These are phyloP conservation scores for Pulveroboletus sp. DNA, from an alignment of 768 basidiomycete species.

Conservation along the genomic window DNA sequence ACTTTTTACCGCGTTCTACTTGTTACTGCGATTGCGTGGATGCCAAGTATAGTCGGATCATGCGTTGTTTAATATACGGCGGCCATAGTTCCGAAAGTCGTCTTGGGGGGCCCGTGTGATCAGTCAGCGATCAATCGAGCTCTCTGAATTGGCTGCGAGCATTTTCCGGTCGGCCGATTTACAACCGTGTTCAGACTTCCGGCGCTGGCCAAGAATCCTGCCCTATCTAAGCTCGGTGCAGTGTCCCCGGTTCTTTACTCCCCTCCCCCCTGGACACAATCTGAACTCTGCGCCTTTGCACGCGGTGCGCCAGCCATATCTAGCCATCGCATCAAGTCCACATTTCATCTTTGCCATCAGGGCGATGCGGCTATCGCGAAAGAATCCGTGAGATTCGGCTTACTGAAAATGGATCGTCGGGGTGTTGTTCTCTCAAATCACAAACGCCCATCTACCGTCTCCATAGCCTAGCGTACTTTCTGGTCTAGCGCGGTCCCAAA, in stretches of 20 bases:
- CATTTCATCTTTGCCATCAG: slow-evolving; percentile 8
- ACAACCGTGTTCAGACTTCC: neutral
- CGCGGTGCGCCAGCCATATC: neutral
- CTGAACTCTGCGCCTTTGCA: neutral
- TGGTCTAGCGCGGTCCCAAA: neutral
- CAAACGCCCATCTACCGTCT: neutral
- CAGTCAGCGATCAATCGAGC: slow-evolving; percentile 11
- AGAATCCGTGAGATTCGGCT: slow-evolving; percentile 5
- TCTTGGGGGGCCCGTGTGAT: neutral
- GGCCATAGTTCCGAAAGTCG: neutral
- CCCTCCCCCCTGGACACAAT: neutral
- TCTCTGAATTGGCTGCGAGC: neutral
- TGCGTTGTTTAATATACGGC: neutral
- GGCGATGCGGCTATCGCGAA: slow-evolving; percentile 5
- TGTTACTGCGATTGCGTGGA: neutral
- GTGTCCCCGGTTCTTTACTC: slow-evolving; percentile 9
- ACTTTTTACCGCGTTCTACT: too few relatives aligned
- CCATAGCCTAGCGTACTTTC: neutral
- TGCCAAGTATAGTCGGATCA: too few relatives aligned
- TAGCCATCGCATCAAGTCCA: slow-evolving; percentile 1
- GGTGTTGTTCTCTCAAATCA: neutral
- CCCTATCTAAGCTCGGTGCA: slow-evolving; percentile 14
- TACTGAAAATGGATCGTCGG: neutral
- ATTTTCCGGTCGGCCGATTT: slow-evolving; percentile 5
- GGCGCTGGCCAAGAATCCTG: slow-evolving; percentile 1